phyloP scores from a whole-genome alignment of 768 basidiomycete genomes.

The Auricularia heimuer region DNA sequence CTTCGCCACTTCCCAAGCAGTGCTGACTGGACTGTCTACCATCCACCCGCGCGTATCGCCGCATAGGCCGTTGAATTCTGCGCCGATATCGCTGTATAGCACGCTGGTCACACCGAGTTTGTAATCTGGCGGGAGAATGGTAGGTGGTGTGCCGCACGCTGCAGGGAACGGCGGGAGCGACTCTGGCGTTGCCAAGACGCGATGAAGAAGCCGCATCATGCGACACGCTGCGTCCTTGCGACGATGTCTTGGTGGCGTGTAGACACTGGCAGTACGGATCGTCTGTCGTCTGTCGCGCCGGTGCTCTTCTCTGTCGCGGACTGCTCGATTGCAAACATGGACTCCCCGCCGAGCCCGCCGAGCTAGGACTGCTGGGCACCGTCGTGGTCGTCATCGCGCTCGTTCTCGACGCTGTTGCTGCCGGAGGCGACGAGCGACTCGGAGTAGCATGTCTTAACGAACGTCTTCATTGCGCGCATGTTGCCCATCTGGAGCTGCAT shows the following conservation, averaged over 20 bases:
- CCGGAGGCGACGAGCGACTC: slow-evolving; percentile 59
- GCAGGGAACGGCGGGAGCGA: slow-evolving; percentile 28
- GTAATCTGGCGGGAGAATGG: slow-evolving; percentile 17
- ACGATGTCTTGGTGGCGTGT: slow-evolving; percentile 39
- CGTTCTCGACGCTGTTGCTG: slow-evolving; percentile 33
- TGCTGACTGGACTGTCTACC: slow-evolving; percentile 25
- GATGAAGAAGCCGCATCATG: slow-evolving; percentile 59
- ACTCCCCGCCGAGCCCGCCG: slow-evolving; percentile 69
- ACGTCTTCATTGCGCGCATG: slow-evolving; percentile 88
- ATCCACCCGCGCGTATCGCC: slow-evolving; percentile 39
- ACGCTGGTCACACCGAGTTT: slow-evolving; percentile 37
- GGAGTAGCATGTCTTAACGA: slow-evolving; percentile 89
- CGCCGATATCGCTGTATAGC: slow-evolving; percentile 48
- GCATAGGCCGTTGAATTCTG: slow-evolving; percentile 32
- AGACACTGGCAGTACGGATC: slow-evolving; percentile 43
- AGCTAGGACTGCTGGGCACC: slow-evolving; percentile 43
- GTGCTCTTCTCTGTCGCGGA: too few relatives aligned
- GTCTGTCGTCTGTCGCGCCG: too few relatives aligned
- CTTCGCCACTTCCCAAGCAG: slow-evolving; percentile 28
- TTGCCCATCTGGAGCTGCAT: slow-evolving; percentile 78
- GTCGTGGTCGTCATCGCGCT: slow-evolving; percentile 59
- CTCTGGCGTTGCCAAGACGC: slow-evolving; percentile 31
- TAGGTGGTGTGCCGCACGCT: slow-evolving; percentile 36
- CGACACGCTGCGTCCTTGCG: slow-evolving; percentile 48
- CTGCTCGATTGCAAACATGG: slow-evolving; percentile 44